Conservation (phyloP, 164 flowering plant genomes). For the Umbellularia californica region DNA sequence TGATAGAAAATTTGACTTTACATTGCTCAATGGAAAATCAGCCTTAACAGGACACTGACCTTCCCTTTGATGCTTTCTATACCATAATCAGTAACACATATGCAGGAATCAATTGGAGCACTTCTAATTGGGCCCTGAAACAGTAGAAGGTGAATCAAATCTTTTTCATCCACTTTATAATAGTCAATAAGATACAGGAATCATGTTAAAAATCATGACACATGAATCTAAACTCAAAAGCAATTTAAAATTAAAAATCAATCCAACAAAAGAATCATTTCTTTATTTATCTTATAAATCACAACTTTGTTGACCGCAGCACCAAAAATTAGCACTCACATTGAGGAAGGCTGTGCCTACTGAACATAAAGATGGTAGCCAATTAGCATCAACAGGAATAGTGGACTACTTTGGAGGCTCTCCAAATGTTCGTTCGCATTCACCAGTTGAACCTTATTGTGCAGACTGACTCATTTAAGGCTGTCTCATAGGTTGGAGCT, state of each 20-base stretch:
- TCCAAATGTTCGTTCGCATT: too few species aligned
- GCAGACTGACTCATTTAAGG: too few species aligned
- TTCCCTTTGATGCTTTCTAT: slow-evolving; percentile 66
- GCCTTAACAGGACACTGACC: slow-evolving; percentile 25
- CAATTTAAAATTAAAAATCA: not conserved
- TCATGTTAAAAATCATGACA: not conserved
- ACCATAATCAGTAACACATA: slow-evolving; percentile 82
- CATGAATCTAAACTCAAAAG: not conserved
- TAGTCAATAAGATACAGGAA: not conserved
- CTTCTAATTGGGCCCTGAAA: slow-evolving; percentile 67
- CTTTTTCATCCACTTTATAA: too few species aligned
- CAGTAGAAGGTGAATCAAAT: too few species aligned
- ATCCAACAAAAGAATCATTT: not conserved
- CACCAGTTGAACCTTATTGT: not conserved
- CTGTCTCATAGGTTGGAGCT: too few species aligned
- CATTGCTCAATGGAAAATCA: too few species aligned
- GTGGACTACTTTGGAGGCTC: too few species aligned
- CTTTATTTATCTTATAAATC: too few species aligned
- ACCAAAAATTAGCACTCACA: not conserved
- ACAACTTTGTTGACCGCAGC: too few species aligned
- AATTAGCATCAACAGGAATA: not conserved
- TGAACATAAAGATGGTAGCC: not conserved
- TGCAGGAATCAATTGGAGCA: slow-evolving; percentile 65
- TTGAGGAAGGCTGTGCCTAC: not conserved
- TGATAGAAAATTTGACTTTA: too few species aligned